Evolutionary conservation across 106 monocot species (phyloP), one percentile per base, ranked within the genome.

Genomic region (Platanthera zijinensis): DNA sequence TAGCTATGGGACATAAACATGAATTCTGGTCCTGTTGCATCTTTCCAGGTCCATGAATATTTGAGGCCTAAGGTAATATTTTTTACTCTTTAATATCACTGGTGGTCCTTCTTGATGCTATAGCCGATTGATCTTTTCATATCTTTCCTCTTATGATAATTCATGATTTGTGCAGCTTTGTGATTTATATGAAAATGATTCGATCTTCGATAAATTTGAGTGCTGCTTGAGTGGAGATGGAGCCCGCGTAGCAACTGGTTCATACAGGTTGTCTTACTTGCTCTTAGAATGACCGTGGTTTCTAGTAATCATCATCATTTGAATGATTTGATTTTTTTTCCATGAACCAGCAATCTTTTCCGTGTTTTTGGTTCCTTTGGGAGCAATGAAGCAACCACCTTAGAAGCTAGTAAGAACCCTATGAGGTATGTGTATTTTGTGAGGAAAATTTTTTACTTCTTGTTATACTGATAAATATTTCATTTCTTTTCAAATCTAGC

Each of bases 1-100:
- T 85, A 94, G 94, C 75, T 94, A 39, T 94, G 94, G 94, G 94
- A 94, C 74, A 87, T 94, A 69, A 94, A 90, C 77, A 94, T 94
- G 94, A 79, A 94, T 76, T 83, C 90, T 66, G 90, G 94, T 51
- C 94, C 94, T 74, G 85, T 94, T 73, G 84, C 92, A 51, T 86
- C 92, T 52, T 95, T 90, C 86, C 87, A 89, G 77, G 90, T 95
- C 72, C 95, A 95, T 76, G 95, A 95, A 75, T 85, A 95, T 81
- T 74, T 95, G 64, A 95, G 95, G 84, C 92, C 95, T 30, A 84
- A 86, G 95, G 95, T 95, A 77, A 54, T 73, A 56, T 51, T 59
- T 25, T 78, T 76, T 63, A 28, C 67, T 39, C 50, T 73, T 46
- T 45, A 25, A 48, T 63, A 62, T 10, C 57, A 9, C 51, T 48